Percentiles rank a stretch among this genome's conserved stretches.
Evolutionary conservation across 257 asterid species (phyloP).

Genomic region (Gentiana dahurica): DNA sequence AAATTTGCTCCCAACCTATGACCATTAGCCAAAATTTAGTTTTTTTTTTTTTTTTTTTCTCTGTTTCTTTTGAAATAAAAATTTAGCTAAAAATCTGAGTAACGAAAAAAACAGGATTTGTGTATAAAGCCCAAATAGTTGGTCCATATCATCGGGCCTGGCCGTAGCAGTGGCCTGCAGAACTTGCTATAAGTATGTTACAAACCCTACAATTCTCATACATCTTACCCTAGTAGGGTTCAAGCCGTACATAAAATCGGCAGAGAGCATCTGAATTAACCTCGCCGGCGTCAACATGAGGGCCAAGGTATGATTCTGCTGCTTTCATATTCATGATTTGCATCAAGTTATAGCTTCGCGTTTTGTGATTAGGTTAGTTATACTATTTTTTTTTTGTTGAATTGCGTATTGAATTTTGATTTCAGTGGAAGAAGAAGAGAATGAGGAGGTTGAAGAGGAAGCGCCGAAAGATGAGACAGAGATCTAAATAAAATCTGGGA

Average conservation of each 20-base stretch:
- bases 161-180: too few relatives aligned
- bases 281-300: neutral
- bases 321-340: too few relatives aligned
- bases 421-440: constrained; percentile 11
- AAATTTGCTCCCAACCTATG: too few relatives aligned
- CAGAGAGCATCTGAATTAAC: neutral
- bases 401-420: neutral
- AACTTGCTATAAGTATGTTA: neutral
- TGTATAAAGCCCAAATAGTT: too few relatives aligned
- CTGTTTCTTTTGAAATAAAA: too few relatives aligned
- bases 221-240: neutral
- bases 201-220: neutral
- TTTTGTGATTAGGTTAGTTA: neutral
- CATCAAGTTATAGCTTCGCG: neutral
- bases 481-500: neutral
- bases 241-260: neutral
- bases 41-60: too few relatives aligned
- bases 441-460: constrained; percentile 11
- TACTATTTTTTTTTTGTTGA: too few relatives aligned
- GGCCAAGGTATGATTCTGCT: constrained; percentile 1
- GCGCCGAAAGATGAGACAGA: constrained; percentile 13
- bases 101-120: too few relatives aligned
- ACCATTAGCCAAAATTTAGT: too few relatives aligned
- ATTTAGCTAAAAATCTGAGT: too few relatives aligned
- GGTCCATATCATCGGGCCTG: too few relatives aligned